Evolutionary conservation across 495 filamentous ascomycete genomes (phyloP).

Genomic region (Penicillium verhagenii): DNA sequence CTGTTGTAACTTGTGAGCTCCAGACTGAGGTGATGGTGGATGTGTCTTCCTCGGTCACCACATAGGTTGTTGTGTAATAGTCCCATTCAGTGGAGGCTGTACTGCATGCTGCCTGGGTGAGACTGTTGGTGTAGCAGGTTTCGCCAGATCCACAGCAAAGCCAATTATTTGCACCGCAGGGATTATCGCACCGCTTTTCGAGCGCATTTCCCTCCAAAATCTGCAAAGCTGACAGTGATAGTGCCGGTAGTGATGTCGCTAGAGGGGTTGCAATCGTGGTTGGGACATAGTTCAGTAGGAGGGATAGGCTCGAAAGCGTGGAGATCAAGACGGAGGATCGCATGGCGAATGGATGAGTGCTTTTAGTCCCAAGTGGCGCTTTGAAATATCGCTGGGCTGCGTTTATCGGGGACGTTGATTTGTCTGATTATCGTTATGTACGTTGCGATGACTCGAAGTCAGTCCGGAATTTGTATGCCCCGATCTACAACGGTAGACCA

Average conservation of each 20-base stretch:
- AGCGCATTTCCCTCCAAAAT: constrained; percentile 19
- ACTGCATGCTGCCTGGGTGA: constrained; percentile 54
- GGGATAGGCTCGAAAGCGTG: constrained; percentile 27
- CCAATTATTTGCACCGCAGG: constrained; percentile 65
- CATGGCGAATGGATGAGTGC: constrained; percentile 27
- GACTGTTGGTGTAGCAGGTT: constrained; percentile 61
- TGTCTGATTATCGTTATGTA: constrained; percentile 1
- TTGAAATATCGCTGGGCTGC: background rate
- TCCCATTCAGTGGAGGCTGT: constrained; percentile 38
- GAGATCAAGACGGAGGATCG: constrained; percentile 27
- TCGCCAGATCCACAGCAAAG: constrained; percentile 64
- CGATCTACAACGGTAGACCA: constrained; percentile 13
- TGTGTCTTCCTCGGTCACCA: constrained; percentile 60
- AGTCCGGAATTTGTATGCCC: constrained; percentile 9
- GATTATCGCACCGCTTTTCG: constrained; percentile 57
- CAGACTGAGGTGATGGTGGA: constrained; percentile 65
- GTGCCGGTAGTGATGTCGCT: background rate
- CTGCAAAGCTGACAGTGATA: background rate
- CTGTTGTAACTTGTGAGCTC: constrained; percentile 46
- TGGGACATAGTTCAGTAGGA: constrained; percentile 22
- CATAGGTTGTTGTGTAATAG: constrained; percentile 69
- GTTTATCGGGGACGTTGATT: constrained; percentile 9
- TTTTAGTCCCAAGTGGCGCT: background rate
- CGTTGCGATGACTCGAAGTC: constrained; percentile 1
- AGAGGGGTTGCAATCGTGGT: constrained; percentile 40